Base-by-base conservation (phyloP, 768 basidiomycete genomes). In the Rhodotorula taiwanensis region DNA sequence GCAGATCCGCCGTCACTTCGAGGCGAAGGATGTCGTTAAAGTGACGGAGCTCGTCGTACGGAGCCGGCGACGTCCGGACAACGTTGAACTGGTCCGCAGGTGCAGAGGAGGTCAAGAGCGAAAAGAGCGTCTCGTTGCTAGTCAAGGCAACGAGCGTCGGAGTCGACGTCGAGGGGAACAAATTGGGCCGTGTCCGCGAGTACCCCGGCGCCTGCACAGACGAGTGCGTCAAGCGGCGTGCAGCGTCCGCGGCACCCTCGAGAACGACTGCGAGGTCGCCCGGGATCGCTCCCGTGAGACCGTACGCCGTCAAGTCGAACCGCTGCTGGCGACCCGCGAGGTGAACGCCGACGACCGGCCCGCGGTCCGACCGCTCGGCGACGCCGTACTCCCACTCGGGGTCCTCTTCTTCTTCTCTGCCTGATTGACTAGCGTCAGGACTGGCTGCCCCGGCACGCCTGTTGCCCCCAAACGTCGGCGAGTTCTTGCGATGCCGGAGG, bases 381-480 rank as follows among this genome's bases (percentile, higher is more conserved):
- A 64, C 63, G 52, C 50, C 30, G 42, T 42, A 60, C 42, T 64
- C 63, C 44, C 45, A 60, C 45, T 52, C 59, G 11, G 60, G 59
- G 9, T 51, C 49, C 25, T 47, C 55, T 25, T 62, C 63, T 0
- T 58, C 56, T 18, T 59, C 20, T 52, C 62, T 4, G 27, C 33
- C 8, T 9, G 9, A 10, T 16, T 39, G 36, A 39, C 36, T 39
- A 39, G 10, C 36, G 36, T 8, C 33, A 6, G 55, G 18, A 10
- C 7, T 15, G 30, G 23, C 36, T 21, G 4, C 52, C 21, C 52
- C 53, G 20, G 27, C 28, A 16, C 60, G 60, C 15, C 58, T 51
- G 44, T 47, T 53, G 6, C 64, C 66, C 20, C 67, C 67, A 59
- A 59, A 69, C 15, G 60, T 62, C 3, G 67, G 63, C n/a, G 56